Evolutionary conservation across 164 flowering plant genomes (phyloP), one percentile per base, ranked within the genome.

Genomic region (Nymphaea colorata): DNA sequence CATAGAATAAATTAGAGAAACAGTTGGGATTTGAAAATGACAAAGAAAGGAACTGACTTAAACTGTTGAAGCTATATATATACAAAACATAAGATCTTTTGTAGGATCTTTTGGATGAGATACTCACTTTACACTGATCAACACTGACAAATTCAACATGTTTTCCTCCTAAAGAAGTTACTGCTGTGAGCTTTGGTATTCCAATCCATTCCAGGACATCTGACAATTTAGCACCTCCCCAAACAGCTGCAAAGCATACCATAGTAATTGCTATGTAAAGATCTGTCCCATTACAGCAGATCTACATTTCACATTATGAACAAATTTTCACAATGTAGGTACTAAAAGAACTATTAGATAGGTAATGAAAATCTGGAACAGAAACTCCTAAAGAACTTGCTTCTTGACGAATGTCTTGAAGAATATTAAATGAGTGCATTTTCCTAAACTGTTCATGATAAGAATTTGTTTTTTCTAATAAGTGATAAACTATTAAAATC

Each of bases 141-240:
- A 94, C 75, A 77, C 99, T 94, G 18, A 88, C 86, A 82, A 94
- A 94, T 67, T 94, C 99, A 41, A 94, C 96, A 82, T 94, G 96
- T 70, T 81, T 89, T 73, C 99, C 97, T 72, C 98, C 97, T 60
- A 76, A 74, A 53, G 80, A 63, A 43, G 97, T 84, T 10, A 69
- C 55, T 64, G 76, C 65, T 59, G 91, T 79, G 69, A 78, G 73
- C 69, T 87, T 84, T 44, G 86, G 81, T 70, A 94, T 79, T 43
- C 98, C 96, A 70, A 88, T 76, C 62, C 91, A 84, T 76, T 94
- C 96, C 68, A 94, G 93, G 69, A 90, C 90, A 81, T 94, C 97
- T 55, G 89, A 84, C 78, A 94, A 80, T 79, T 83, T 94, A 42
- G 97, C 92, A 57, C 99, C 99, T 67, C 89, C 89, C 98, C 97